These are phyloP conservation scores for Diaporthe destruens DNA, from an alignment of 2,329 filamentous ascomycete genomes.

Conservation along the genomic window DNA sequence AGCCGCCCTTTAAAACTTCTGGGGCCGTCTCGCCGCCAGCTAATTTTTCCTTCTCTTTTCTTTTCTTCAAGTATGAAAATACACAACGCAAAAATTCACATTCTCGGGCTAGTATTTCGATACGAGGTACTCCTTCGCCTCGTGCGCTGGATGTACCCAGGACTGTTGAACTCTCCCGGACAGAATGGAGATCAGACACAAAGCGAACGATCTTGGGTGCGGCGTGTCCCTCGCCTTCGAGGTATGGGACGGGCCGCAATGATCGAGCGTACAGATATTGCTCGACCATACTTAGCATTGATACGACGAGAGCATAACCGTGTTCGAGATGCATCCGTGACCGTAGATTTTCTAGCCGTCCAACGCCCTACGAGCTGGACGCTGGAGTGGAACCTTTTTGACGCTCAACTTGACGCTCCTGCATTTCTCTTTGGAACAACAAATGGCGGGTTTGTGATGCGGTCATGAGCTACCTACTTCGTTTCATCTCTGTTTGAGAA, in stretches of 20 bases:
- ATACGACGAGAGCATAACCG: background rate
- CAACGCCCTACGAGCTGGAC: too few relatives aligned
- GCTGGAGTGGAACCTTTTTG: too few relatives aligned
- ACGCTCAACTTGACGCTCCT: background rate
- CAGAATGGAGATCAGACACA: slow-evolving; percentile 61
- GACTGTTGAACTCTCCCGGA: slow-evolving; percentile 59
- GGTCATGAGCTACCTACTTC: background rate
- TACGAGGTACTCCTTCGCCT: slow-evolving; percentile 55
- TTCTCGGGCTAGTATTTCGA: slow-evolving; percentile 59
- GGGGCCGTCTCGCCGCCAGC: slow-evolving; percentile 10
- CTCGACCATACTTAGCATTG: background rate
- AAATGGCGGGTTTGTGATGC: too few relatives aligned
- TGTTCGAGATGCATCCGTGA: too few relatives aligned
- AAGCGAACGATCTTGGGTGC: slow-evolving; percentile 66
- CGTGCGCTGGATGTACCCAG: slow-evolving; percentile 52
- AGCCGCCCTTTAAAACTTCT: slow-evolving; percentile 37
- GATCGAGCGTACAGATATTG: slow-evolving; percentile 61
- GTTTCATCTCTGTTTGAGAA: background rate
- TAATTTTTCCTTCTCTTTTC: slow-evolving; percentile 48
- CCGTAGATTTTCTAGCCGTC: background rate
- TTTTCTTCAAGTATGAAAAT: slow-evolving; percentile 52
- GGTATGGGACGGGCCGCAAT: slow-evolving; percentile 63
- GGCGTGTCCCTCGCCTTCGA: slow-evolving; percentile 56
- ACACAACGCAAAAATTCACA: slow-evolving; percentile 64
- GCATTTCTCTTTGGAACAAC: background rate